Conservation (phyloP, 2,329 filamentous ascomycete genomes). For the Alternaria infectoria region DNA sequence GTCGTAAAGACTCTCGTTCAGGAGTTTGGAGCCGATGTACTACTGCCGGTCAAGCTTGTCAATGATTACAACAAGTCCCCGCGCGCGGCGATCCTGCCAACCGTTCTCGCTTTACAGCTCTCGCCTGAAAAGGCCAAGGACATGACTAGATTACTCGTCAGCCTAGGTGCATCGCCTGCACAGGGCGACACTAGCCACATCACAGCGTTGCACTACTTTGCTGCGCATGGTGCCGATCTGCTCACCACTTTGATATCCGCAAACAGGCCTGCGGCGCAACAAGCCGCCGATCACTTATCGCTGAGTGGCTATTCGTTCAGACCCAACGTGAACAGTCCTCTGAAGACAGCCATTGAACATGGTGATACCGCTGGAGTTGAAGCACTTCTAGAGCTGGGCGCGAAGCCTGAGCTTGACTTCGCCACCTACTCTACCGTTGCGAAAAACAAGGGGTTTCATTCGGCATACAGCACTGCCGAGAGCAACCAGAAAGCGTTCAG, state of each 20-base stretch:
- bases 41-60: conserved; percentile 74
- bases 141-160: conserved; percentile 70
- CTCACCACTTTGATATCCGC: conserved; percentile 58
- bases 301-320: conserved; percentile 48
- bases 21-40: conserved; percentile 76
- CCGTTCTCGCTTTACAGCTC: conserved; percentile 71
- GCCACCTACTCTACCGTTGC: conserved; percentile 68
- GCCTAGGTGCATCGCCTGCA: conserved; percentile 73
- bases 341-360: conserved; percentile 61
- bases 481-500: conserved; percentile 59
- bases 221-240: conserved; percentile 17
- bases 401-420: conserved; percentile 54
- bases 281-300: conserved; percentile 70
- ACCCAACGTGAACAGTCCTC: conserved; percentile 53
- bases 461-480: conserved; percentile 49
- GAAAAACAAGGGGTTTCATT: conserved; percentile 50
- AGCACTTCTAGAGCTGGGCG: conserved; percentile 67
- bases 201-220: conserved; percentile 66
- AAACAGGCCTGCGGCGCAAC: conserved; percentile 67
- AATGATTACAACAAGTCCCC: conserved; percentile 56
- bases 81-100: conserved; percentile 68
- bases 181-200: conserved; percentile 71
- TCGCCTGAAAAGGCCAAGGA: conserved; percentile 66
- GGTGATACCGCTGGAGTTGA: conserved; percentile 11
- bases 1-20: conserved; percentile 71